phyloP scores from a whole-genome alignment of 192 early-diverging fungal species.

The Linnemannia hyalina region DNA sequence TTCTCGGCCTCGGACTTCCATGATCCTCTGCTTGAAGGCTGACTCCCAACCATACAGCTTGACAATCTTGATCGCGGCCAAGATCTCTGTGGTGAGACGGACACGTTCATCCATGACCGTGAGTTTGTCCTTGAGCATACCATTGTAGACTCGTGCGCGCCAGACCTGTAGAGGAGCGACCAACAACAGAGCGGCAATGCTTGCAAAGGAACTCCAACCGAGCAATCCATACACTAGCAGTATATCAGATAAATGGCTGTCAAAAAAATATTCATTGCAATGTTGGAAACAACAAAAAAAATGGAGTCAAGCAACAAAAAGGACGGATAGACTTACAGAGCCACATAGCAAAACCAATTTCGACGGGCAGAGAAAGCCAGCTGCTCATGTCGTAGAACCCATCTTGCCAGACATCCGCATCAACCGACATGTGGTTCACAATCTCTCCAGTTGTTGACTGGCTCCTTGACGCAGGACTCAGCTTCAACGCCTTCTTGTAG shows the following conservation, averaged over 20 bases:
- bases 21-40: constrained; percentile 25
- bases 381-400: constrained; percentile 14
- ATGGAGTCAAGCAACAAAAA: background rate
- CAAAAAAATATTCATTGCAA: background rate
- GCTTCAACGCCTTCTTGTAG: constrained; percentile 82
- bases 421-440: constrained; percentile 41
- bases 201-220: constrained; percentile 42
- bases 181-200: constrained; percentile 10
- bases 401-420: constrained; percentile 40
- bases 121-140: constrained; percentile 24
- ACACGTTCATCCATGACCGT: constrained; percentile 38
- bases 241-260: background rate
- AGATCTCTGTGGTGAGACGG: constrained; percentile 31
- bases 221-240: constrained; percentile 33
- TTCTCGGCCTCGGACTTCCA: constrained; percentile 27
- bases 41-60: constrained; percentile 48
- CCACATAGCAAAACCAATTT: constrained; percentile 37
- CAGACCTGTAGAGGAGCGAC: constrained; percentile 36
- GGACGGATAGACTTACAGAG: constrained; percentile 18
- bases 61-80: constrained; percentile 29
- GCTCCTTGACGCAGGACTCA: constrained; percentile 68
- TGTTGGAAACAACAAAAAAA: background rate
- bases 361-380: constrained; percentile 42
- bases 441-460: constrained; percentile 45
- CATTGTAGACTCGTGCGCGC: constrained; percentile 24